Evolutionary conservation across 495 filamentous ascomycete species (phyloP).

Genomic region (Cercophora scortea): DNA sequence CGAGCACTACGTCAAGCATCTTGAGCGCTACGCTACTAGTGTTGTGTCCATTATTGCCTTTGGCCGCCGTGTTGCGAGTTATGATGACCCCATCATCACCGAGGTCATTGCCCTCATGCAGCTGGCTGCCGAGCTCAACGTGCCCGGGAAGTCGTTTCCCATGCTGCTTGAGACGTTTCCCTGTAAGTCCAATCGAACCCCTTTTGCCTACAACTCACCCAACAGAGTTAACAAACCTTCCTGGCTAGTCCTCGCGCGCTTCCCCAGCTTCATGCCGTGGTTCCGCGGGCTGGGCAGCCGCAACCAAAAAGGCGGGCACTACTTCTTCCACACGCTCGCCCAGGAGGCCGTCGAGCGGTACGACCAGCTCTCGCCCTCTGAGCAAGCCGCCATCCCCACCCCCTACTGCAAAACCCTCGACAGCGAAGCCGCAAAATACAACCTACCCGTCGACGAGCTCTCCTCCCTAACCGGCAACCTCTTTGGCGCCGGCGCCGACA

Average conservation of each 20-base stretch:
- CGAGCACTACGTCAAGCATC: slow-evolving; percentile 49
- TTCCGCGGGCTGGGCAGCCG: slow-evolving; percentile 48
- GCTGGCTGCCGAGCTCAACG: slow-evolving; percentile 55
- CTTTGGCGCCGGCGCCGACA: slow-evolving; percentile 61
- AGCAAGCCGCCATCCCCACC: slow-evolving; percentile 35
- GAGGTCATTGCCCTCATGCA: slow-evolving; percentile 59
- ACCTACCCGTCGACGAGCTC: slow-evolving; percentile 47
- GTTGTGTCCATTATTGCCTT: slow-evolving; percentile 59
- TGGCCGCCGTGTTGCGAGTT: slow-evolving; percentile 50
- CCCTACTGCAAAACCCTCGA: slow-evolving; percentile 48
- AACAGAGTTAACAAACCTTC: no score
- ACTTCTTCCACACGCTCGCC: slow-evolving; percentile 51
- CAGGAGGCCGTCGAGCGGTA: slow-evolving; percentile 44
- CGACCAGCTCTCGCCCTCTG: slow-evolving; percentile 29
- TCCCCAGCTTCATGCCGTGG: slow-evolving; percentile 53
- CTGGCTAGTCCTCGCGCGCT: slow-evolving; percentile 42
- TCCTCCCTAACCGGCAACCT: slow-evolving; percentile 53
- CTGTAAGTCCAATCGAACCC: slow-evolving; percentile 24
- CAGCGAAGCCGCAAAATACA: slow-evolving; percentile 38
- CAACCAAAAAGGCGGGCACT: slow-evolving; percentile 33
- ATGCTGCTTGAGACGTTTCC: slow-evolving; percentile 57
- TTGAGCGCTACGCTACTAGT: slow-evolving; percentile 57
- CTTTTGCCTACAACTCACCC: no score
- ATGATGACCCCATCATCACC: slow-evolving; percentile 52
- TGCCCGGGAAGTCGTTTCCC: slow-evolving; percentile 53